Evolutionary conservation across 441 rosid genomes (phyloP).

Genomic region (Croton setiger): DNA sequence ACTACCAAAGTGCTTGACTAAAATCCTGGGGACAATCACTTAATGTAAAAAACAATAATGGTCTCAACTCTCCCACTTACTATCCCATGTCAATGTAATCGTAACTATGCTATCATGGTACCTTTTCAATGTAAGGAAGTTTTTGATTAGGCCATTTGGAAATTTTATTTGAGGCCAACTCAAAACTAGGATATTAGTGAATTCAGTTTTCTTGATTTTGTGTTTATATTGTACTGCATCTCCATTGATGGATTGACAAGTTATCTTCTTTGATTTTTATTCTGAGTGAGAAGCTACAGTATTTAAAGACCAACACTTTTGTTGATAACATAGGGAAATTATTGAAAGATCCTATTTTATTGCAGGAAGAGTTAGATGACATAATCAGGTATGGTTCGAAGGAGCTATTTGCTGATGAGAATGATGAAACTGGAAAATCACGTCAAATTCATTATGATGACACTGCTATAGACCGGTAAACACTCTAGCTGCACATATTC

Average conservation of each 20-base stretch:
- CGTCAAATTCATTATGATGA: slow-evolving; percentile 98
- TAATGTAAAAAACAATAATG: neutral
- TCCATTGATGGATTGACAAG: neutral
- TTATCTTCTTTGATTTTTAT: neutral
- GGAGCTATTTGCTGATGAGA: slow-evolving; percentile 96
- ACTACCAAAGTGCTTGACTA: neutral
- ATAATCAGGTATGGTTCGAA: slow-evolving; percentile 97
- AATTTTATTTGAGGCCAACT: neutral
- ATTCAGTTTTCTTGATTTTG: slow-evolving; percentile 1
- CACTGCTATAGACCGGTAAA: slow-evolving; percentile 88
- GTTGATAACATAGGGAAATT: neutral
- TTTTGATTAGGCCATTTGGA: neutral
- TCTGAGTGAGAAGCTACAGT: neutral
- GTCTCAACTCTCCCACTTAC: neutral
- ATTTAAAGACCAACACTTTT: neutral
- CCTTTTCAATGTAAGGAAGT: neutral
- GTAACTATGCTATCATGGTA: too few relatives aligned
- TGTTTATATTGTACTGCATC: neutral
- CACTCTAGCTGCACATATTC: slow-evolving; percentile 12
- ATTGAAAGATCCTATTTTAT: slow-evolving; percentile 22
- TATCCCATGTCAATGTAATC: neutral
- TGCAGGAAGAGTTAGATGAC: slow-evolving; percentile 98
- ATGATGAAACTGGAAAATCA: slow-evolving; percentile 90
- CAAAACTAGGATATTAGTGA: neutral
- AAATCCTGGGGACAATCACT: neutral